These are phyloP conservation scores for Parmales sp. DNA, from an alignment of 108 stramenopile species.

Conservation along the genomic window DNA sequence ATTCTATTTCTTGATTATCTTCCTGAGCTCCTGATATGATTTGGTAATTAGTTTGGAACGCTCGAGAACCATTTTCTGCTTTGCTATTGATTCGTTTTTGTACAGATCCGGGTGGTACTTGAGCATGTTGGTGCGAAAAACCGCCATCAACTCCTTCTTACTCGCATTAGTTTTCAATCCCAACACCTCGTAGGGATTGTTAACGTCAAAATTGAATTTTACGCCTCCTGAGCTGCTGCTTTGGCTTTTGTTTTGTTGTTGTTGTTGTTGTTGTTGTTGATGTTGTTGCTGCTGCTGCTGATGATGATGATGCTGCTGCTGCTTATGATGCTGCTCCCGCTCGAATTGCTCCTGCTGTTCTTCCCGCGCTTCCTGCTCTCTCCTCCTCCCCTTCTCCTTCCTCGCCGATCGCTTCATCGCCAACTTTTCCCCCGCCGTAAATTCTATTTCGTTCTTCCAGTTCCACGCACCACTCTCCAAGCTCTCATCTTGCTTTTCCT, in stretches of 20 bases:
- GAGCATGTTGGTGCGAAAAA: too few species aligned
- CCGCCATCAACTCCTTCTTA: too few species aligned
- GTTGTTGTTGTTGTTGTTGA: background rate
- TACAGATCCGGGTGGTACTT: too few species aligned
- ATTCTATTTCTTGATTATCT: too few species aligned
- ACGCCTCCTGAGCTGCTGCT: background rate
- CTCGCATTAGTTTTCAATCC: too few species aligned
- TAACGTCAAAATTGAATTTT: background rate
- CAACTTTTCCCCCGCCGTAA: background rate
- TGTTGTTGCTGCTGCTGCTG: constrained; percentile 2
- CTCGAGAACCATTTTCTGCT: too few species aligned
- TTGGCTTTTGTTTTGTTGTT: background rate
- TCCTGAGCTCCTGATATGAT: too few species aligned
- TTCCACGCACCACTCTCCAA: background rate
- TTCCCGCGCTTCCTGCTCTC: background rate
- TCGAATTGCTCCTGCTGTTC: background rate
- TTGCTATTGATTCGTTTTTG: too few species aligned
- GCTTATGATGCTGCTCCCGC: background rate
- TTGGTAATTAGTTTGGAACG: too few species aligned
- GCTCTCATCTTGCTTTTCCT: background rate
- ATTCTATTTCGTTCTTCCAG: background rate
- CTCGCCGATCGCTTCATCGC: background rate
- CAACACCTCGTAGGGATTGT: background rate
- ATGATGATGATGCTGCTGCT: background rate
- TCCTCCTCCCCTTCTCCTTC: background rate